Percentiles rank a stretch among this genome's conserved stretches.
Evolutionary conservation across 805 yeast species (phyloP).

Genomic region (Suhomyces sp.): DNA sequence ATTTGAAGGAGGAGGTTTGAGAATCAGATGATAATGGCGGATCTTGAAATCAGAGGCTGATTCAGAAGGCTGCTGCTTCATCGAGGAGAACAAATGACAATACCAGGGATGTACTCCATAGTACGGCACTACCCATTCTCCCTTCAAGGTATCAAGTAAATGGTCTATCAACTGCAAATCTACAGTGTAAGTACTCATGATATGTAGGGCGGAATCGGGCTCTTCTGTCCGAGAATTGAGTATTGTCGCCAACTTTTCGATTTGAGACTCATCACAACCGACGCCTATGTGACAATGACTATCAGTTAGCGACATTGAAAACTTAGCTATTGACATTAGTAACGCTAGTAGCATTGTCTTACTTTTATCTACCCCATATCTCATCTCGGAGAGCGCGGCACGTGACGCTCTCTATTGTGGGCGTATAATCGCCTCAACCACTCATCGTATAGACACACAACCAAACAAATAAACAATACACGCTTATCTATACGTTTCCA

Average conservation of each 20-base stretch:
- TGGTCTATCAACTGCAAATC: slow-evolving; percentile 30
- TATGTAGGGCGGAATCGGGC: slow-evolving; percentile 16
- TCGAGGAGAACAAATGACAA: slow-evolving; percentile 57
- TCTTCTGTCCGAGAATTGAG: slow-evolving; percentile 7
- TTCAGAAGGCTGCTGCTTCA: slow-evolving; percentile 9
- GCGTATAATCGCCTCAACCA: too few species aligned
- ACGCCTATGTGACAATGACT: slow-evolving; percentile 38
- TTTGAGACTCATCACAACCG: slow-evolving; percentile 11
- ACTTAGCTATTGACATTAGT: too few species aligned
- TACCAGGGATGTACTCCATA: slow-evolving; percentile 95
- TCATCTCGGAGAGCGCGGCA: too few species aligned
- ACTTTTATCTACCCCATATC: too few species aligned
- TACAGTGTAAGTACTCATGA: slow-evolving; percentile 41
- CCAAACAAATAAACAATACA: too few species aligned
- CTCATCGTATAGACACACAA: too few species aligned
- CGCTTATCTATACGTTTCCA: too few species aligned
- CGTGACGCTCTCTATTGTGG: too few species aligned
- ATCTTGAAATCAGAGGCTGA: slow-evolving; percentile 28
- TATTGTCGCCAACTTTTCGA: slow-evolving; percentile 9
- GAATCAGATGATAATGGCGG: slow-evolving; percentile 57
- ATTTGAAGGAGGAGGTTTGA: slow-evolving; percentile 40
- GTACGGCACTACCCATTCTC: slow-evolving; percentile 38
- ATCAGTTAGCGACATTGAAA: slow-evolving; percentile 19
- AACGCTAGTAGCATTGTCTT: too few species aligned
- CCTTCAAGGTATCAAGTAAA: slow-evolving; percentile 13